Evolutionary conservation across 768 basidiomycete species (phyloP).

Genomic region (Xerocomus potaroensis): DNA sequence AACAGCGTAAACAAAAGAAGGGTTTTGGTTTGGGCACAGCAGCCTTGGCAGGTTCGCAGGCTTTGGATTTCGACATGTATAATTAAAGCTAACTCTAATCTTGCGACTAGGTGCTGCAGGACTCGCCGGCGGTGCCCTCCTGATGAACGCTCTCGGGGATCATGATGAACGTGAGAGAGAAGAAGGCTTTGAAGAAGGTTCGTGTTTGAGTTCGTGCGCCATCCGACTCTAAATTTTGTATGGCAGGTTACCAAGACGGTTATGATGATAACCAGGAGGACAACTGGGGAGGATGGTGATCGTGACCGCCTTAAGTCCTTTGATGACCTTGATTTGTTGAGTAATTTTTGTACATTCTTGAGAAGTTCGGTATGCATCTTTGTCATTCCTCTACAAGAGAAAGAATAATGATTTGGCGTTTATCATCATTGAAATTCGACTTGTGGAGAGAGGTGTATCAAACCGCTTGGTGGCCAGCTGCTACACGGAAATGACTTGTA

Average conservation of each 20-base stretch:
- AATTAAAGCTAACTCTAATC: constrained; percentile 1
- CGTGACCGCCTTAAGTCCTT: neutral
- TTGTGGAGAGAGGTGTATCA: no score
- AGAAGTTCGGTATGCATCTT: neutral
- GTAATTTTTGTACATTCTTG: constrained; percentile 2
- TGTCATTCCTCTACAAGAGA: neutral
- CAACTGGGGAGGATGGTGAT: constrained; percentile 9
- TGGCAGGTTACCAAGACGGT: constrained; percentile 31
- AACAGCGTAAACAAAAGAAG: constrained; percentile 37
- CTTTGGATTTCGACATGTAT: neutral
- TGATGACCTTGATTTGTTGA: constrained; percentile 17
- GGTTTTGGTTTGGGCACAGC: constrained; percentile 50
- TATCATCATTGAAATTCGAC: no score
- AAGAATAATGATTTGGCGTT: neutral
- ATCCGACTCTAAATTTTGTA: constrained; percentile 7
- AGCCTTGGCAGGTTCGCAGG: constrained; percentile 40
- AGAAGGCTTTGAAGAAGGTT: constrained; percentile 35
- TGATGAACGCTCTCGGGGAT: constrained; percentile 48
- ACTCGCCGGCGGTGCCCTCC: constrained; percentile 57
- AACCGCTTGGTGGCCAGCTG: no score
- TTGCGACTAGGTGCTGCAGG: constrained; percentile 50
- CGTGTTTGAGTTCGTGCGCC: constrained; percentile 3
- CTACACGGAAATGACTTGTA: no score
- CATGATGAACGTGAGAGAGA: constrained; percentile 33
- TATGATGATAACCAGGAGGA: constrained; percentile 7